phyloP scores from a whole-genome alignment of 2,329 filamentous ascomycete genomes.

The Juglanconis juglandina region DNA sequence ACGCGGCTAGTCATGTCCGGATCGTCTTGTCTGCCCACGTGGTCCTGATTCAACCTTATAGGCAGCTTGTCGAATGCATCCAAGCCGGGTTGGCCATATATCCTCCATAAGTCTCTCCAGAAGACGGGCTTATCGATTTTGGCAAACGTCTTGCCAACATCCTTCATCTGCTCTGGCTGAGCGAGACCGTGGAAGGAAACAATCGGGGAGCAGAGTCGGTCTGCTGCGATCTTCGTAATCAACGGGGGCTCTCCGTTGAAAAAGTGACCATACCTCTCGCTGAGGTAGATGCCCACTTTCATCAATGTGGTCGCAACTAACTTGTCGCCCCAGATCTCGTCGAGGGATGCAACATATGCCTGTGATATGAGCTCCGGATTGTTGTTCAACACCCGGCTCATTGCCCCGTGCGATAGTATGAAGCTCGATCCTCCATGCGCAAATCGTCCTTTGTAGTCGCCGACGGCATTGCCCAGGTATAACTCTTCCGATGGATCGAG shows the following conservation, averaged over 20 bases:
- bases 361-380: slow-evolving; percentile 39
- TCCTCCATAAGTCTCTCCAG: slow-evolving; percentile 49
- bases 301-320: slow-evolving; percentile 52
- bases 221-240: slow-evolving; percentile 45
- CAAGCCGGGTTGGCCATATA: slow-evolving; percentile 42
- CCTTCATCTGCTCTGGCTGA: slow-evolving; percentile 41
- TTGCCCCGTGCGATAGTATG: slow-evolving; percentile 48
- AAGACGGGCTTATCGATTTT: slow-evolving; percentile 37
- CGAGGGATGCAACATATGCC: slow-evolving; percentile 46
- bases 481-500: slow-evolving; percentile 44
- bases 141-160: slow-evolving; percentile 40
- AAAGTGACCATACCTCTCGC: slow-evolving; percentile 50
- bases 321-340: slow-evolving; percentile 52
- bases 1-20: slow-evolving; percentile 34
- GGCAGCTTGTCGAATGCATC: slow-evolving; percentile 34
- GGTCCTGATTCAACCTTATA: slow-evolving; percentile 40
- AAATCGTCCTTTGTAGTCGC: slow-evolving; percentile 53
- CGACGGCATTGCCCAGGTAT: slow-evolving; percentile 56
- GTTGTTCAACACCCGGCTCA: slow-evolving; percentile 42
- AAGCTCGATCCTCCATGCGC: slow-evolving; percentile 56
- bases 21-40: slow-evolving; percentile 49
- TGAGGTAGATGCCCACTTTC: slow-evolving; percentile 51
- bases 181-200: slow-evolving; percentile 52
- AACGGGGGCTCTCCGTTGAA: slow-evolving; percentile 55
- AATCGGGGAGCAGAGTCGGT: slow-evolving; percentile 52